phyloP scores from a whole-genome alignment of 2,329 filamentous ascomycete genomes.

The Ophidiomyces ophidiicola region DNA sequence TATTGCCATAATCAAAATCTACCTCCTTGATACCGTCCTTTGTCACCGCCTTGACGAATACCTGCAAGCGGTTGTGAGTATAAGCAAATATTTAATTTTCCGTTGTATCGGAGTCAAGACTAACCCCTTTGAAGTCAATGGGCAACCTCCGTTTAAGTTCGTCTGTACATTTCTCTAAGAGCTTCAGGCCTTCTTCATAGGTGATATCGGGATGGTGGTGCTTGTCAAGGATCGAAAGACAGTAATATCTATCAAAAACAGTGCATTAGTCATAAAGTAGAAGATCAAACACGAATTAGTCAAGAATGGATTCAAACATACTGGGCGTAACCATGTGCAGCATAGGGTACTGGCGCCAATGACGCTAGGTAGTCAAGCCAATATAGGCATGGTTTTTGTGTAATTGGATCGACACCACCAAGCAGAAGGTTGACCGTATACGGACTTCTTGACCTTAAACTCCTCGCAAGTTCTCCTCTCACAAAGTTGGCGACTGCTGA shows the following conservation, averaged over 20 bases:
- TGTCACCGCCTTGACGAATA: conserved; percentile 74
- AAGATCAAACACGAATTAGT: background rate
- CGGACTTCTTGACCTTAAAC: conserved; percentile 79
- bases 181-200: conserved; percentile 78
- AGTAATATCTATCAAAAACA: conserved; percentile 63
- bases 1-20: conserved; percentile 59
- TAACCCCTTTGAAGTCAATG: conserved; percentile 94
- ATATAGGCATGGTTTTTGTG: conserved; percentile 79
- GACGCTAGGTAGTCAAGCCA: conserved; percentile 96
- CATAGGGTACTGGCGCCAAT: conserved; percentile 78
- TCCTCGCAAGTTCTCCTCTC: conserved; percentile 80
- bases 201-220: conserved; percentile 93
- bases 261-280: background rate
- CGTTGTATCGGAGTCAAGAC: conserved; percentile 21
- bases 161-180: conserved; percentile 88
- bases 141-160: conserved; percentile 94
- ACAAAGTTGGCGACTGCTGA: conserved; percentile 86
- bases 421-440: conserved; percentile 96
- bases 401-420: conserved; percentile 85
- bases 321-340: conserved; percentile 96
- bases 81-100: conserved; percentile 6
- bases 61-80: conserved; percentile 27
- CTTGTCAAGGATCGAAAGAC: conserved; percentile 92
- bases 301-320: conserved; percentile 36
- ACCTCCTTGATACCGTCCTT: conserved; percentile 84